Evolutionary conservation across 305 asterid genomes (phyloP), one percentile per base, ranked within the genome.

Genomic region (Fraxinus floribunda): DNA sequence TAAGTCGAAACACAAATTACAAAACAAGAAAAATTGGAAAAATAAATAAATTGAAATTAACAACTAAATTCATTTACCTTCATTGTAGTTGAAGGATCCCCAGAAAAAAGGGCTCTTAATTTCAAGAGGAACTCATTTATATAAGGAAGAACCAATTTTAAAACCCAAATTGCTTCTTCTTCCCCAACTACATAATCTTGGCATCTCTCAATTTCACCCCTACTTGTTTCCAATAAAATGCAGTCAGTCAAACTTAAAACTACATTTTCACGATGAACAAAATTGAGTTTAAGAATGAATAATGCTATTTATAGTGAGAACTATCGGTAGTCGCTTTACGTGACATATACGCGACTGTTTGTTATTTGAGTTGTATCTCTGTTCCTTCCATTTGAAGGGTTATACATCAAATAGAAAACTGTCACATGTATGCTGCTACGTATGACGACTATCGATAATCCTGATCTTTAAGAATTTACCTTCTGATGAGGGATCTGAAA

Each of bases 21-120:
- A 1, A 68, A 74, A 39, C 8, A 78, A 70, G 3, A 34, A 81
- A 20, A 18, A 7, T 1, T 9, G 16, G 2, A 1, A 36, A 35
- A 5, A 77, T n/a, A 3, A 38, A 41, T 44, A 11, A 44, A 22
- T n/a, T 0, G 35, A 26, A n/a, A 18, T 68, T 16, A 1, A 2
- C 36, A 22, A 46, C 13, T 35, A 0, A 52, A 44, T 24, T 55
- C 74, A 66, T 20, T 83, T 60, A 93, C 99, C 98, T 94, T 95
- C 95, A 95, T 92, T 55, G 98, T 95, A 60, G 97, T 95, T 66
- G 92, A 84, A 82, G 99, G 99, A 86, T 95, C 99, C 72, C 99
- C 99, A 41, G 99, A 93, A 83, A 95, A 95, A 75, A 95, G 96
- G 46, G 97, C 99, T 88, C 91, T 92, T 71, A 94, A 36, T 71